Base-by-base conservation (phyloP, 108 stramenopile species). In the Licmophora abbreviata region DNA sequence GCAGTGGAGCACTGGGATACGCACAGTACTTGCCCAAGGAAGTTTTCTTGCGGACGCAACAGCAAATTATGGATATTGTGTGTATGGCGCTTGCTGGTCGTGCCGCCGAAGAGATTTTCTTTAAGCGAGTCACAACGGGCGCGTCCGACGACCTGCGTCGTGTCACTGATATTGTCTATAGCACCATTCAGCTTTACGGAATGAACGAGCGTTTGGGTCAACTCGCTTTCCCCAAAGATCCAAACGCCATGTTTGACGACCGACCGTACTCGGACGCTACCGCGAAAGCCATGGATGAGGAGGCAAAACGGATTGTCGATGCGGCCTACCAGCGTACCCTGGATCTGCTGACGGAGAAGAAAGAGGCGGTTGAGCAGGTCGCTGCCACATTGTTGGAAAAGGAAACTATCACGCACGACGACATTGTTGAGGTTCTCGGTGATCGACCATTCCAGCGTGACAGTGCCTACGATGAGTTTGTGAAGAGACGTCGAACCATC, bases 401-500 rank as follows among this genome's bases (percentile, higher is more conserved):
- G 67, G 98, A 99, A 71, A 99, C 98, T 6, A 94, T 99, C 48
- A 95, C 83, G 37, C 95, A 97, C 58, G 93, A 96, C 48, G 95
- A 97, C 73, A 79, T 99, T 20, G 68, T 86, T 22, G 77, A 89
- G 9, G 48, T 85, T 25, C 77, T 99, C 56, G 98, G 98, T 29
- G 61, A 73, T 10, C 88, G 98, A 14, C 95, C 95, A 14, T 99
- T 92, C 73, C 58, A 46, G 36, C 78, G 86, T 29, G 66, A 94
- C 59, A 54, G 72, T 30, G 54, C 62, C 22, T 99, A 99, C 82
- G 58, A 93, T 36, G 94, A 99, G 54, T 99, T 73, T 71, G 82
- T 95, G 12, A 68, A 69, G 31, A 48, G 64, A 37, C 66, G 66
- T 28, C 50, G 62, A 38, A 63, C 59, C 29, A 45, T 55, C 10